These are phyloP conservation scores for Polymyxa betae DNA, from an alignment of 208 protist species.

Conservation along the genomic window DNA sequence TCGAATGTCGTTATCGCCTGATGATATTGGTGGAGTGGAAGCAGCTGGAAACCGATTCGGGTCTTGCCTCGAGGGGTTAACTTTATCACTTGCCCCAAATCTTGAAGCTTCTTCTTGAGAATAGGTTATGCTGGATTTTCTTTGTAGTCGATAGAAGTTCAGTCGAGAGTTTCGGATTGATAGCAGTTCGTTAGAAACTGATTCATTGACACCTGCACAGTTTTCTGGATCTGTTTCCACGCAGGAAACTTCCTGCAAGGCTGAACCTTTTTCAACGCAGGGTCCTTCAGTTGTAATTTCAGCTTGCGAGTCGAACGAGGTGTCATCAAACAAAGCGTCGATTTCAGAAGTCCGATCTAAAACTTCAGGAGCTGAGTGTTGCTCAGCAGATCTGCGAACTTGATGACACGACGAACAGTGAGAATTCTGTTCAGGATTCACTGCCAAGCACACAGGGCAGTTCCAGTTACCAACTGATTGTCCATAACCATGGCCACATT, in stretches of 20 bases:
- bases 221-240: background rate
- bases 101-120: background rate
- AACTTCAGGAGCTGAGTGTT: background rate
- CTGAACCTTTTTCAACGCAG: background rate
- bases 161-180: background rate
- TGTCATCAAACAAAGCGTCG: background rate
- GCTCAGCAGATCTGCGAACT: background rate
- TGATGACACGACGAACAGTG: background rate
- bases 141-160: constrained; percentile 49
- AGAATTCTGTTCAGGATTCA: background rate
- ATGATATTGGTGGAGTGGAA: too few relatives aligned
- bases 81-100: too few relatives aligned
- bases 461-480: background rate
- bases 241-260: background rate
- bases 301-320: background rate
- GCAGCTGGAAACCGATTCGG: too few relatives aligned
- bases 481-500: background rate
- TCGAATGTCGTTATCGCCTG: too few relatives aligned
- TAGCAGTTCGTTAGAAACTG: background rate
- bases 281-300: background rate
- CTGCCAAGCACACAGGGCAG: background rate
- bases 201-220: background rate
- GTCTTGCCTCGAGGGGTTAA: too few relatives aligned
- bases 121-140: background rate
- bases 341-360: constrained; percentile 19